phyloP scores from a whole-genome alignment of 768 basidiomycete species.

The Leccinum uliginosum region DNA sequence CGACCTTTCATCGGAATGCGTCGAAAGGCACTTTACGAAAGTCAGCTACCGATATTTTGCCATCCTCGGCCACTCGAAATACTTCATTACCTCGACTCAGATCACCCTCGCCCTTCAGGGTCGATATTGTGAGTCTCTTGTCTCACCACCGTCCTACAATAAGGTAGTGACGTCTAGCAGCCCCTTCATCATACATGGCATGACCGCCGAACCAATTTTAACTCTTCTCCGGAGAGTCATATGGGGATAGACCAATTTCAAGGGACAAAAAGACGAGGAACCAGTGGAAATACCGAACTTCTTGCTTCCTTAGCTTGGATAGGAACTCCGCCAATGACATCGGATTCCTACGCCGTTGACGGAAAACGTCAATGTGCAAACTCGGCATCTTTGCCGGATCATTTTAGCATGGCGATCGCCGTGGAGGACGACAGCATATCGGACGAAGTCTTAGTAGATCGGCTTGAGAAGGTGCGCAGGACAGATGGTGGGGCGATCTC shows the following conservation, averaged over 20 bases:
- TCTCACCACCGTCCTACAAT: not conserved
- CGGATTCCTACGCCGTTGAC: not conserved
- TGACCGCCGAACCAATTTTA: slow-evolving; percentile 21
- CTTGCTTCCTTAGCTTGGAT: slow-evolving; percentile 34
- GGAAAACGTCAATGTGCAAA: not conserved
- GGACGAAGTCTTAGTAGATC: slow-evolving; percentile 46
- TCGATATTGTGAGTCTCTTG: slow-evolving; percentile 23
- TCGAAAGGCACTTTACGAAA: slow-evolving; percentile 5
- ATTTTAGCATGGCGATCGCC: slow-evolving; percentile 38
- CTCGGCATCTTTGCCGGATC: slow-evolving; percentile 1
- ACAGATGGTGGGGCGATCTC: slow-evolving; percentile 7
- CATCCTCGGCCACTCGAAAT: not conserved
- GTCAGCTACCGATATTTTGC: not conserved
- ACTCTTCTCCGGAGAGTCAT: not conserved
- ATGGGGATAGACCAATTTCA: not conserved
- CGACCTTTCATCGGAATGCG: not conserved
- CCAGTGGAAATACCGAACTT: slow-evolving; percentile 21
- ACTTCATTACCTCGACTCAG: slow-evolving; percentile 19
- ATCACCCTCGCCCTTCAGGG: slow-evolving; percentile 22
- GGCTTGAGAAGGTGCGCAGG: slow-evolving; percentile 42
- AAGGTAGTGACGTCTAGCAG: slow-evolving; percentile 17
- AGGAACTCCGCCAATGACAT: slow-evolving; percentile 11
- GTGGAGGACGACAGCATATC: slow-evolving; percentile 48
- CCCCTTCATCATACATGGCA: slow-evolving; percentile 30
- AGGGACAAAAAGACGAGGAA: slow-evolving; percentile 3